Evolutionary conservation across 2,329 filamentous ascomycete species (phyloP).

Genomic region (Alternaria triticimaculans): DNA sequence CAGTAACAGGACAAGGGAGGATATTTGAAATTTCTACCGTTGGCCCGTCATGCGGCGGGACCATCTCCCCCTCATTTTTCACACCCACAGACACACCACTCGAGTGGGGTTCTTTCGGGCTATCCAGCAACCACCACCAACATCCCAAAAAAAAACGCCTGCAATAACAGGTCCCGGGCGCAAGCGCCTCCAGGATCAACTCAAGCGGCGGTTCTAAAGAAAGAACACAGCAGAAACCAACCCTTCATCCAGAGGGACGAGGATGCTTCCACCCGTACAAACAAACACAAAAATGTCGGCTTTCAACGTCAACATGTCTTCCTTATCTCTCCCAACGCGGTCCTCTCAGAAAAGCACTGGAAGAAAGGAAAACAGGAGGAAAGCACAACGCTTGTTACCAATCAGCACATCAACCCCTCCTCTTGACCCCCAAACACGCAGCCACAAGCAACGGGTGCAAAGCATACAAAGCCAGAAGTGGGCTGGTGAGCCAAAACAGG

Average conservation of each 20-base stretch:
- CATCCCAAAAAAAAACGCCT: conserved; percentile 18
- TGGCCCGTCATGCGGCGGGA: conserved; percentile 19
- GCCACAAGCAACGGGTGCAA: conserved; percentile 43
- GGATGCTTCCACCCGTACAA: conserved; percentile 46
- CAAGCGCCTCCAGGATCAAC: conserved; percentile 43
- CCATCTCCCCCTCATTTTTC: conserved; percentile 28
- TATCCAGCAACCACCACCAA: conserved; percentile 19
- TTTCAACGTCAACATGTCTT: conserved; percentile 37
- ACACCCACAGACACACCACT: conserved; percentile 20
- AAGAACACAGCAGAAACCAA: conserved; percentile 46
- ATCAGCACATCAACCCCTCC: conserved; percentile 45
- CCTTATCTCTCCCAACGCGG: conserved; percentile 10
- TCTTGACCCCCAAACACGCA: conserved; percentile 38
- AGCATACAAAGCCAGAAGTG: conserved; percentile 40
- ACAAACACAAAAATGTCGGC: conserved; percentile 47
- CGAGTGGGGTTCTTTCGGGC: conserved; percentile 14
- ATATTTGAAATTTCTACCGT: conserved; percentile 33
- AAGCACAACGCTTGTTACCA: conserved; percentile 52
- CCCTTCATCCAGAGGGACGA: conserved; percentile 49
- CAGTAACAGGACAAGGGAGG: conserved; percentile 22
- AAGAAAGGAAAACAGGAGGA: conserved; percentile 36
- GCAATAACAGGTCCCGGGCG: conserved; percentile 32
- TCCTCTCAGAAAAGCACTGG: conserved; percentile 27
- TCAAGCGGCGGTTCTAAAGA: conserved; percentile 35
- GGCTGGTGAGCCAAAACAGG: conserved; percentile 39